Evolutionary conservation across 495 filamentous ascomycete species (phyloP), one percentile per base, ranked within the genome.

Genomic region (Cudoniella acicularis): DNA sequence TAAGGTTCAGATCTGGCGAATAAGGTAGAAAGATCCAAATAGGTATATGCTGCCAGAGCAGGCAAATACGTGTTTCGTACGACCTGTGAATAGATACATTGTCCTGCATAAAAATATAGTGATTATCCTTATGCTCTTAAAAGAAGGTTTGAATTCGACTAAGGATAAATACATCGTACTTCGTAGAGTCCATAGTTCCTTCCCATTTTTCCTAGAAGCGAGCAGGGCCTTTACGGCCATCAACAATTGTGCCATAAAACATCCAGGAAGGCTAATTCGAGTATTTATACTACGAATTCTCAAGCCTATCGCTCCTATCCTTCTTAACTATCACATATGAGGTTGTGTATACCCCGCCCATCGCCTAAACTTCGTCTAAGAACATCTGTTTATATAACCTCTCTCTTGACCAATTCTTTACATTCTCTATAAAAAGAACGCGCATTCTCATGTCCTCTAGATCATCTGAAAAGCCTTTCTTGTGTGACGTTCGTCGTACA

Each of bases 201-300:
- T 59, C 70, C 16, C 67, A 62, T 41, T 73, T 73, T 25, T 71
- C 65, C 62, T 59, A 73, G 36, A 73, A 70, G n/a, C 65, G 47
- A 8, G 61, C 54, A 36, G 60, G 69, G 1, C 70, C 69, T 56
- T 70, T 71, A 4, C 49, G 50, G 17, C 18, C 26, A n/a, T 60
- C 49, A 21, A 56, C 59, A 59, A 70, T 70, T 21, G 46, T 64
- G 1, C 65, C 63, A 48, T 59, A 69, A 40, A 72, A 70, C 63
- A 72, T 72, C 64, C 60, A 73, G 8, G 67, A 66, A 0, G 24
- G 6, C 13, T 59, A 60, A 18, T 62, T 45, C 52, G 62, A 43
- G n/a, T 63, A 57, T 17, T 57, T 57, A 23, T 57, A 26, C 18
- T 36, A 3, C 10, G 50, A 0, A 18, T 16, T 20, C 24, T 49